Evolutionary conservation across 1,284 basidiomycete genomes (phyloP), one percentile per base, ranked within the genome.

Genomic region (Fomitopsis pinicola): DNA sequence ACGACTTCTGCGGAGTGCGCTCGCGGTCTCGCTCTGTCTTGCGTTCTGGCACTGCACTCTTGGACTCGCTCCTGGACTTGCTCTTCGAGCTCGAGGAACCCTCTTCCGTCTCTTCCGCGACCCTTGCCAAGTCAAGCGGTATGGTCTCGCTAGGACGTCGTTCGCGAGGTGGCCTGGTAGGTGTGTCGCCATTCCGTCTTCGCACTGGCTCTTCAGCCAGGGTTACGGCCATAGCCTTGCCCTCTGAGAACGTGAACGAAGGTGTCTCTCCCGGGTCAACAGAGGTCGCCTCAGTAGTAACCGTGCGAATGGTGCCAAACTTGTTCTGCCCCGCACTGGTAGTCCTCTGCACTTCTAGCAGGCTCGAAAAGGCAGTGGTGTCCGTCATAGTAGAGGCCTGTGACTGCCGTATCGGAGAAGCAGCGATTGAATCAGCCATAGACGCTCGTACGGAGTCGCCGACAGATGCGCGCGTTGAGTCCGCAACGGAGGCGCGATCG

Each of bases 301-400:
- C 76, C 30, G 90, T 92, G 66, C 88, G 81, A 65, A 92, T 84
- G n/a, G 90, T 92, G 42, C 87, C 88, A 71, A 84, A 92, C 71
- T 84, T 86, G 71, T 82, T 84, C 64, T 77, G 77, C 61, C 73
- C 76, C 59, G 70, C 72, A 67, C 75, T 77, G 60, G 73, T 78
- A 46, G 72, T 77, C 44, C 78, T 74, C 46, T 77, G 75, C 52
- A 78, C 72, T 65, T 89, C 87, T 59, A 90, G 74, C 60, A 91
- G 73, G 65, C 87, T 90, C 59, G 89, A 90, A 69, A 83, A 80
- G 38, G 77, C 76, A 3, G 86, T 89, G 33, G 75, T 76, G 53
- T 82, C 81, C n/a, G 82, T 82, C 64, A 81, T 78, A 58, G 82
- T 85, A 28, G 82, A 75, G 14, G 74, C 73, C 33, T 75, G 63